A percentile compares a stretch with the other conserved stretches of the same genome.
These are phyloP conservation scores for Ascodesmis nigricans DNA, from an alignment of 495 filamentous ascomycete genomes.

Conservation along the genomic window DNA sequence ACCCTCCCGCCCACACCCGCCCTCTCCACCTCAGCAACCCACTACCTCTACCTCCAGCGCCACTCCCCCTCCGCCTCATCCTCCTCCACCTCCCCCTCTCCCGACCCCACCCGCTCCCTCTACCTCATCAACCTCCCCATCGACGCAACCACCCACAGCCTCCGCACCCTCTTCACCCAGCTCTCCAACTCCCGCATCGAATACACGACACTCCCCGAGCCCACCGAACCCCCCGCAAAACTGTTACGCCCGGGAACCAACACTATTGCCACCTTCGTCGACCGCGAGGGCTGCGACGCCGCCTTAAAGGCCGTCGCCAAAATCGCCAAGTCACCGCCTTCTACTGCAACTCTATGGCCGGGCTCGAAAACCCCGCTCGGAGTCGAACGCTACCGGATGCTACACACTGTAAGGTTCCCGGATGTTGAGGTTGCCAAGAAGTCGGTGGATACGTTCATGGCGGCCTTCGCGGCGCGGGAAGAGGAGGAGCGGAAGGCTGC, in stretches of 20 bases:
- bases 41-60: constrained; percentile 69
- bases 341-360: constrained; percentile 1
- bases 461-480: constrained; percentile 42
- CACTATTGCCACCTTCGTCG: constrained; percentile 64
- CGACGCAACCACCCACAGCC: constrained; percentile 55
- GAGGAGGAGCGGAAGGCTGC: constrained; percentile 40
- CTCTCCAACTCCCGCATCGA: constrained; percentile 58
- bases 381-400: constrained; percentile 33
- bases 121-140: constrained; percentile 76
- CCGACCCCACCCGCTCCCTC: constrained; percentile 49
- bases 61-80: constrained; percentile 61
- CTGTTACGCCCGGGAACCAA: constrained; percentile 31
- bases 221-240: neutral
- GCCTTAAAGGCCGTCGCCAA: constrained; percentile 52
- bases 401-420: constrained; percentile 50
- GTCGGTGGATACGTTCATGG: constrained; percentile 64
- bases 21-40: no score
- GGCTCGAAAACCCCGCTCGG: constrained; percentile 1
- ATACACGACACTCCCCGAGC: constrained; percentile 42
- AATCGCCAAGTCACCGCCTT: constrained; percentile 28
- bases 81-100: constrained; percentile 46
- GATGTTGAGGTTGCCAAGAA: constrained; percentile 36
- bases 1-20: no score
- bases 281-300: constrained; percentile 46
- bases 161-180: constrained; percentile 52